Base-by-base conservation (phyloP, 2,329 filamentous ascomycete genomes). In the Thielaviopsis populi region DNA sequence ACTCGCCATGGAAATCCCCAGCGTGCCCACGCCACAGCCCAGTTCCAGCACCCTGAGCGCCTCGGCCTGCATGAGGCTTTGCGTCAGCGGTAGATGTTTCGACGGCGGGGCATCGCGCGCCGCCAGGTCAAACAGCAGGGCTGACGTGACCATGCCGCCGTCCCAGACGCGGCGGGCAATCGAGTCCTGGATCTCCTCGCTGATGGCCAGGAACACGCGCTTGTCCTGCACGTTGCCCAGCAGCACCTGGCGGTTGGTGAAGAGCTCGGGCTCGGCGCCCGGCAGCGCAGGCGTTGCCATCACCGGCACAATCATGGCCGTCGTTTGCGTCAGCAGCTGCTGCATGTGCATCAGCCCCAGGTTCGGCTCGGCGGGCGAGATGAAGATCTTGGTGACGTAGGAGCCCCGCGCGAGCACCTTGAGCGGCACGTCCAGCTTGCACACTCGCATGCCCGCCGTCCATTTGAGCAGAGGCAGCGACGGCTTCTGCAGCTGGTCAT, bases 101-200 rank as follows among this genome's bases (percentile, higher is more conserved):
- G 50, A 6, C n/a, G 30, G 15, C 17, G 22, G n/a, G 7, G 61
- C 37, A 30, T 63, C 50, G 10, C 15, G 37, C 8, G 46, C 41
- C 3, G 61, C 61, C 40, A 66, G 24, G 27, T 66, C 64, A 61
- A 56, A 66, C 11, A 79, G 59, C 11, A 74, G 68, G 1, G 73
- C 74, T 1, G 76, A 71, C 0, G 77, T 76, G 5, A 79, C 73
- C 10, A 83, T 72, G 0, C 81, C 81, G 1, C 76, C 80, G 62
- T 84, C 81, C 81, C 81, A 84, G 5, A 83, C 74, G 66, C 83
- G 81, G 2, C 81, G 76, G 0, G 81, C 80, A 63, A 84, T 83
- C 69, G 80, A 83, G 71, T 83, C 80, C 15, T 80, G 81, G 10
- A 83, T 77, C 62, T 83, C 80, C 66, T 84, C 82, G 62, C 80